These are phyloP conservation scores for Claviceps pusilla DNA, from an alignment of 2,329 filamentous ascomycete genomes.

Conservation along the genomic window DNA sequence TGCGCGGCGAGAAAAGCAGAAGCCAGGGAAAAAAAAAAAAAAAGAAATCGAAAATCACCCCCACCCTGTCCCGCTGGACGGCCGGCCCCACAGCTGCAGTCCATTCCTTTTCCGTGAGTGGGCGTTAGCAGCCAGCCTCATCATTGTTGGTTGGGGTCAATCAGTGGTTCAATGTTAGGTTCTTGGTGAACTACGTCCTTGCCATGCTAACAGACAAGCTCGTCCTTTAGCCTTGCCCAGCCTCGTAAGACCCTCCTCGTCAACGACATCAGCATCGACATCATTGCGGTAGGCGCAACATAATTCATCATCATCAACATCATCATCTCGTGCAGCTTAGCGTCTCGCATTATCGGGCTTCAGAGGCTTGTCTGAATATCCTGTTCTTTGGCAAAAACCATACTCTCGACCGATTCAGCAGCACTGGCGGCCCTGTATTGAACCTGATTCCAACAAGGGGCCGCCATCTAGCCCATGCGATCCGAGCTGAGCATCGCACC, in stretches of 20 bases:
- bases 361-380: neutral
- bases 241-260: slow-evolving; percentile 2
- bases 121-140: neutral
- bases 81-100: neutral
- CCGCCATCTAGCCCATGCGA: neutral
- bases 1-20: neutral
- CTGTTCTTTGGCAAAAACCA: neutral
- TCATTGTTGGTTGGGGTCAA: neutral
- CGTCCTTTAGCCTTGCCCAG: neutral
- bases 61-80: neutral
- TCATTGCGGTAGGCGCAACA: neutral
- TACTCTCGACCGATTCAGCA: neutral
- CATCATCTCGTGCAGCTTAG: neutral
- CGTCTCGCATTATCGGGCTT: neutral
- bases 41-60: neutral
- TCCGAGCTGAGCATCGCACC: slow-evolving; percentile 7
- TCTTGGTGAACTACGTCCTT: neutral
- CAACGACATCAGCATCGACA: neutral
- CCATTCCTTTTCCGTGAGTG: too few relatives aligned
- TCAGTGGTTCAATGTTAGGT: neutral
- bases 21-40: neutral
- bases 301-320: neutral
- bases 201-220: slow-evolving; percentile 1
- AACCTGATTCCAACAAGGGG: neutral
- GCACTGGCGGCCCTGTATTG: neutral